These are phyloP conservation scores for Suillus variegatus DNA, from an alignment of 768 basidiomycete genomes.

Conservation along the genomic window DNA sequence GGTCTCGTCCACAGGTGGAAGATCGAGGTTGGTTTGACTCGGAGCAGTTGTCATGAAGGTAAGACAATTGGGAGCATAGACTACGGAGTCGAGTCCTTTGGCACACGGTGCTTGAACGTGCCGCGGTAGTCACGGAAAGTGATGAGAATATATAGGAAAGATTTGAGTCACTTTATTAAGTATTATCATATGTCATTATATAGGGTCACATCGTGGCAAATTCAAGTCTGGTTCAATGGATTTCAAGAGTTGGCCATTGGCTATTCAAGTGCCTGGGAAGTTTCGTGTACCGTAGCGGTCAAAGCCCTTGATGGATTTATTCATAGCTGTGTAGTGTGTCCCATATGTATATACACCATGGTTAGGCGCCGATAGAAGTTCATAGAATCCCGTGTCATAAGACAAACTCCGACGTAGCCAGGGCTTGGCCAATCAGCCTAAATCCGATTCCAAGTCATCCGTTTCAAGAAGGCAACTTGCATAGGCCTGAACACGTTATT, in stretches of 20 bases:
- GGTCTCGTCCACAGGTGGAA: not conserved
- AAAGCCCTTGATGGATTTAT: not conserved
- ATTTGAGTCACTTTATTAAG: too few species aligned
- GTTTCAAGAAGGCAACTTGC: slow-evolving; percentile 39
- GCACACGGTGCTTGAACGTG: not conserved
- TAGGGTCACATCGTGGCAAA: not conserved
- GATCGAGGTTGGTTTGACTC: not conserved
- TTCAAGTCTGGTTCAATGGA: not conserved
- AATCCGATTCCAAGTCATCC: slow-evolving; percentile 29
- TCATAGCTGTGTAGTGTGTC: not conserved
- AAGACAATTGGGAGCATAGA: not conserved
- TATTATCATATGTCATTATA: too few species aligned
- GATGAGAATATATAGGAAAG: not conserved
- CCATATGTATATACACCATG: not conserved
- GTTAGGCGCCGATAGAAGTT: not conserved
- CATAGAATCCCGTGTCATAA: not conserved
- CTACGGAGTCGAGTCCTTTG: not conserved
- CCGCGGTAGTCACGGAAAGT: not conserved
- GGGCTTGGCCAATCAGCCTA: slow-evolving; percentile 12
- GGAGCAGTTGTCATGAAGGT: not conserved
- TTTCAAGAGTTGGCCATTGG: not conserved
- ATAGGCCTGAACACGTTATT: slow-evolving; percentile 21
- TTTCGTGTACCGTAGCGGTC: not conserved
- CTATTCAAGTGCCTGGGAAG: not conserved
- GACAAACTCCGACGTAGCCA: not conserved